Base-by-base conservation (phyloP, 108 stramenopile genomes). In the Nitzschia sp. region DNA sequence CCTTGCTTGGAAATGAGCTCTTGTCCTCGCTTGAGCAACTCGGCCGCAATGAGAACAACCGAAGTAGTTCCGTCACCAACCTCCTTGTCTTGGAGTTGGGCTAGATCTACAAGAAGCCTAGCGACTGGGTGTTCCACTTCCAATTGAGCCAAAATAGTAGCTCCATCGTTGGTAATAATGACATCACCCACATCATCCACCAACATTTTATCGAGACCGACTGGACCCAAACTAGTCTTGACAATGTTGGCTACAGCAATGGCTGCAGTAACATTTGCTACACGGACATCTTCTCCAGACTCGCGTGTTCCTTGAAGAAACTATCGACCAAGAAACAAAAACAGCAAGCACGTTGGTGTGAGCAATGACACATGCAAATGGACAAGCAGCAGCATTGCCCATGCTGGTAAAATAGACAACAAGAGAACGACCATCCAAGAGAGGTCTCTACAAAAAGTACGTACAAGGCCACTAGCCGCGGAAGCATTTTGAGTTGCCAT, bases 111-210 rank as follows among this genome's bases (percentile, higher is more conserved):
- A 41, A 99, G 70, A 7, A 99, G 92, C 57, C 97, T 95, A n/a
- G 97, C 99, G 8, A 98, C 99, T 50, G 99, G 99, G 75, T 99
- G 99, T 71, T 99, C 98, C 38, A 99, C 97, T 56, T 97, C 96
- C 34, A 99, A 80, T 55, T 94, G 96, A 73, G 95, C 84, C 63
- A 99, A 75, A 66, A 99, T 99, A 22, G 99, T 99, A 10, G 99
- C 99, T 0, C 99, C 99, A 69, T 99, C 99, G 69, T 99, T 99
- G 53, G 99, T 99, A 65, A 99, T 98, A 41, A 95, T 95, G 29
- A 99, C 98, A 78, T 99, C 99, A 25, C 99, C 99, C 44, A 98
- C 94, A 63, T 95, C 93, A 67, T 97, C 96, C 51, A 97, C 98
- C 26, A 99, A 87, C 99, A 99, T 99, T 81, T 99, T 99, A 73